These are phyloP conservation scores for Trichoderma hamatum DNA, from an alignment of 2,329 filamentous ascomycete genomes.

Conservation along the genomic window DNA sequence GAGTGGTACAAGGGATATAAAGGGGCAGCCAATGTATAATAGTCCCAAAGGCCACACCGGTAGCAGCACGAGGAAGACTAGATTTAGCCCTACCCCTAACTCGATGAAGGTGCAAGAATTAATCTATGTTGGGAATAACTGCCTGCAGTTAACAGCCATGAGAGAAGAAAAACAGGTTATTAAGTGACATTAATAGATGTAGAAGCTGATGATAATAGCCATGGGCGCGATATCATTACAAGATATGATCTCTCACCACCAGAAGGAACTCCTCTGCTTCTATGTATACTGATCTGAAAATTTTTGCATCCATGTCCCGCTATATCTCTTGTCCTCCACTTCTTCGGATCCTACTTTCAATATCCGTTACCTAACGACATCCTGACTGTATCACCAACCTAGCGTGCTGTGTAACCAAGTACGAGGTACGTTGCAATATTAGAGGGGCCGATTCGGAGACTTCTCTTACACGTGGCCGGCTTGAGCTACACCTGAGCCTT, in stretches of 20 bases:
- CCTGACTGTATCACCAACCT: background rate
- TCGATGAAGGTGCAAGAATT: background rate
- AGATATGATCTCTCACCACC: background rate
- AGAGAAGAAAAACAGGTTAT: background rate
- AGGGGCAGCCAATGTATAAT: background rate
- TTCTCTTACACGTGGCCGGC: background rate
- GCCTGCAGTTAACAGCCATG: background rate
- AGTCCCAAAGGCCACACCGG: background rate
- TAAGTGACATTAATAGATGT: background rate
- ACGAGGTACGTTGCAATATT: no score
- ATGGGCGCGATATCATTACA: background rate
- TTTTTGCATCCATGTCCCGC: background rate
- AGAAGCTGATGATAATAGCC: background rate
- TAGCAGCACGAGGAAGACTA: background rate
- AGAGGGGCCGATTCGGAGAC: background rate
- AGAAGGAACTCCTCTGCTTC: background rate
- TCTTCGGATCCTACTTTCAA: background rate
- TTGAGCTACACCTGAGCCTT: background rate
- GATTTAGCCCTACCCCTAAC: background rate
- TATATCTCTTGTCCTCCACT: background rate
- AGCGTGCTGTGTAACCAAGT: background rate
- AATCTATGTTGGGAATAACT: background rate
- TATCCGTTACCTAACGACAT: background rate
- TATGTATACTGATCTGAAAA: background rate
- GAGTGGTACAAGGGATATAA: background rate